These are phyloP conservation scores for Pleurotus tuber-regium DNA, from an alignment of 768 basidiomycete genomes.

Conservation along the genomic window DNA sequence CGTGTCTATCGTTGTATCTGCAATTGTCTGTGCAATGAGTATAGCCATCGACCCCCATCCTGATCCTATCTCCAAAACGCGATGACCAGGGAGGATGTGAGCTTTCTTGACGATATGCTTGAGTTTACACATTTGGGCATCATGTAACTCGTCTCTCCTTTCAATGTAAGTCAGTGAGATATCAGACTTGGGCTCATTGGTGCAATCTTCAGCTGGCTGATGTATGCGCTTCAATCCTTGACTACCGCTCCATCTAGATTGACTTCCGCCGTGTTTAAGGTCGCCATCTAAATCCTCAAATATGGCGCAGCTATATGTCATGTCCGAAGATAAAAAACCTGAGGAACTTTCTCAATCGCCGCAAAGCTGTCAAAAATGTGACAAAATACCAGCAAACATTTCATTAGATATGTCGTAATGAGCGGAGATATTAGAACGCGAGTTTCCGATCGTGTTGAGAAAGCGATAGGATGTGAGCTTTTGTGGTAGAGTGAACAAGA, in stretches of 20 bases:
- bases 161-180: neutral
- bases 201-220: slow-evolving; percentile 12
- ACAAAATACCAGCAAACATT: slow-evolving; percentile 58
- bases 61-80: slow-evolving; percentile 73
- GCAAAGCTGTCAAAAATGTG: slow-evolving; percentile 10
- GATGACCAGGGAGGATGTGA: slow-evolving; percentile 52
- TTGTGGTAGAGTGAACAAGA: slow-evolving; percentile 51
- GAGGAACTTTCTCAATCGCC: slow-evolving; percentile 1
- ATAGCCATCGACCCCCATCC: slow-evolving; percentile 79
- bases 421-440: slow-evolving; percentile 66
- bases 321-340: slow-evolving; percentile 64
- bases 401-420: slow-evolving; percentile 80
- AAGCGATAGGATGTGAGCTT: slow-evolving; percentile 59
- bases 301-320: slow-evolving; percentile 78
- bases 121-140: slow-evolving; percentile 61
- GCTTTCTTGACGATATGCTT: slow-evolving; percentile 64
- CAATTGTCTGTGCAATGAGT: slow-evolving; percentile 50
- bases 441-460: slow-evolving; percentile 62
- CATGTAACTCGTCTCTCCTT: slow-evolving; percentile 30
- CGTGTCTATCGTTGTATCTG: slow-evolving; percentile 63
- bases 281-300: slow-evolving; percentile 65
- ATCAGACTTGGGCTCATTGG: slow-evolving; percentile 14
- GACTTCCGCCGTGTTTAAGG: slow-evolving; percentile 27
- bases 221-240: slow-evolving; percentile 29
- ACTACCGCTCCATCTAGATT: slow-evolving; percentile 34